Evolutionary conservation across 2,329 filamentous ascomycete species (phyloP), one percentile per base, ranked within the genome.

Genomic region (Acarospora socialis): DNA sequence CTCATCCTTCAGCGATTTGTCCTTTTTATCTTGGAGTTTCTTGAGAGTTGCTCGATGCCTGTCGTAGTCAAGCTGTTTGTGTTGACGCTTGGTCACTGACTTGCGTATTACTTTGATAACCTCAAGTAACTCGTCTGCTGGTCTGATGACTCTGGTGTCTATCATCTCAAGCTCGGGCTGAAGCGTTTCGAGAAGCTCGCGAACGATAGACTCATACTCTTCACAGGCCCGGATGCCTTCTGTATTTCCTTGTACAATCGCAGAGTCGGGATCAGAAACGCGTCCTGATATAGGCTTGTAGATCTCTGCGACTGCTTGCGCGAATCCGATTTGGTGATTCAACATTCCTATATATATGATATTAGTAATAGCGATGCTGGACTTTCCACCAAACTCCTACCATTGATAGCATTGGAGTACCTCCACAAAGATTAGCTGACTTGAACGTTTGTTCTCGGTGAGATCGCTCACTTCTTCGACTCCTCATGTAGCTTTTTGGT

Each of bases 231-330:
- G 70, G 50, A 98, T 95, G 34, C 90, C 90, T 52, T 92, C 90
- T 1, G 79, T 74, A 51, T 94, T 95, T 34, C 84, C 84, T 56
- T 92, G 79, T 26, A 77, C 65, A 33, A 79, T 69, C 43, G 82
- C 70, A 6, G 81, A 81, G 48, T 86, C 78, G 7, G 90, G 90
- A 56, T 98, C 90, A 27, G 87, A 95, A 57, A 92, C 71, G 51
- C 90, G 80, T 34, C 90, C 90, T 34, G 87, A 94, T 48, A 98
- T 98, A 45, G 90, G 90, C 55, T 92, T 92, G 68, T 98, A 98
- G 49, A 98, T 79, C 57, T 98, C 90, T 42, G 80, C 78, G 65
- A 93, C 87, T 44, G 86, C 82, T 60, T 93, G 75, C 47, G 87
- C 93, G 63, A 98, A 98, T 54, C 92, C 87, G 59, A 98, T 95